Base-by-base conservation (phyloP, 1,284 basidiomycete species). In the Chalciporus sp. region DNA sequence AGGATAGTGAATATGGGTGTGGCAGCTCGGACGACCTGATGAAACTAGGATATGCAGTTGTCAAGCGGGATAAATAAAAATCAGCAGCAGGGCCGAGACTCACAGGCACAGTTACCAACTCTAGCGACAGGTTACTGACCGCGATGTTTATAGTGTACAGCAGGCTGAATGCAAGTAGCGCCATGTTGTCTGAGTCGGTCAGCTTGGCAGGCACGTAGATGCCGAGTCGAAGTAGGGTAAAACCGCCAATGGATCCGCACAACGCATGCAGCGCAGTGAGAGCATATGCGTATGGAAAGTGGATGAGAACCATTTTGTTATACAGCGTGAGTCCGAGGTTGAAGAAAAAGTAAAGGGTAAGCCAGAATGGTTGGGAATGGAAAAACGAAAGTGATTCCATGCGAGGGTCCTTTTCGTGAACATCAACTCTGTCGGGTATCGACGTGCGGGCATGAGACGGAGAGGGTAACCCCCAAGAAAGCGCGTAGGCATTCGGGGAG, bases 111-210 rank as follows among this genome's bases (percentile, higher is more conserved):
- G 94, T 94, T 44, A 97, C 95, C 26, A 97, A 77, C 59, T 90
- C 81, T 19, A 97, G 76, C 2, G 91, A 94, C 19, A 94, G 75
- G 71, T 98, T 97, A 74, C 92, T 95, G 47, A 96, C 88, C 23
- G 89, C 89, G 62, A 98, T 95, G 67, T 98, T 97, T 68, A 95
- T 75, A 7, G 94, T 90, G 71, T 96, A 97, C 1, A 97, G 77
- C 9, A 88, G 76, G 58, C 92, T 95, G 74, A 96, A 98, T 1
- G 85, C 82, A 16, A 83, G 70, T 27, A 97, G 76, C 10, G 88
- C 81, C 26, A 83, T 56, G 54, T 81, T 83, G 65, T 94, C 86
- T 33, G 74, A 73, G 31, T 74, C 61, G 3, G 75, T 78, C 27
- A 91, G 72, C 23, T 78, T 74, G 16, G 85, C 82, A 2, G 88